These are phyloP conservation scores for Trametes cingulata DNA, from an alignment of 768 basidiomycete species.

Conservation along the genomic window DNA sequence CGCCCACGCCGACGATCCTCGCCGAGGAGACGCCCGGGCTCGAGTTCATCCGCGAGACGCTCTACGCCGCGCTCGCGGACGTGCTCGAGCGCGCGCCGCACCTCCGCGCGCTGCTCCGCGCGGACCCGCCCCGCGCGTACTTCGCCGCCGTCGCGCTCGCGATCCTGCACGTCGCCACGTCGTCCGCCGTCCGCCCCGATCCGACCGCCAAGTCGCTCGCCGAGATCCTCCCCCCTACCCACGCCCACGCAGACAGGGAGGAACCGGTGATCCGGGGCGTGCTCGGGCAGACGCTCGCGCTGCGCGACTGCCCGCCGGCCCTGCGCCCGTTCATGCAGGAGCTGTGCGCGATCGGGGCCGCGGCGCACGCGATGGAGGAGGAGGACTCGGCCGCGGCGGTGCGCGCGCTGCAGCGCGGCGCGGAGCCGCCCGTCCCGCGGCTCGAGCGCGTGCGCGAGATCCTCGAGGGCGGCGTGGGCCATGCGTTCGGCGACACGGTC, in stretches of 20 bases:
- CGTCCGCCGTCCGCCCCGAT: slow-evolving; percentile 49
- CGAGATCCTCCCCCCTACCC: slow-evolving; percentile 8
- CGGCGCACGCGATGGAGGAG: slow-evolving; percentile 27
- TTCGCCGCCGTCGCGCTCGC: slow-evolving; percentile 76
- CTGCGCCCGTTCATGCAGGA: slow-evolving; percentile 64
- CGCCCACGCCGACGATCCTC: slow-evolving; percentile 34
- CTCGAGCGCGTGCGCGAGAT: slow-evolving; percentile 27
- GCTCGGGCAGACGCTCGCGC: slow-evolving; percentile 54
- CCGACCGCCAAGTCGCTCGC: slow-evolving; percentile 14
- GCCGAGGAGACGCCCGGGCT: slow-evolving; percentile 56
- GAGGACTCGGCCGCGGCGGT: slow-evolving; percentile 28
- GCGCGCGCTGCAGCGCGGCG: slow-evolving; percentile 17
- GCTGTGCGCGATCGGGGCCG: slow-evolving; percentile 29
- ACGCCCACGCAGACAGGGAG: slow-evolving; percentile 39
- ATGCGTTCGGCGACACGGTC: slow-evolving; percentile 9
- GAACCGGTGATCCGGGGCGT: slow-evolving; percentile 44
- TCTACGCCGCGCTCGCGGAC: slow-evolving; percentile 80
- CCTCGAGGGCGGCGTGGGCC: slow-evolving; percentile 28
- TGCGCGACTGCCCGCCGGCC: slow-evolving; percentile 59
- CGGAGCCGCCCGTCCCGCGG: slow-evolving; percentile 22
- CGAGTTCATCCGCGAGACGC: slow-evolving; percentile 80
- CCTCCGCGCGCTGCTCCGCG: slow-evolving; percentile 55
- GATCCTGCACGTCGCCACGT: slow-evolving; percentile 65
- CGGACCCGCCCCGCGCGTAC: slow-evolving; percentile 73
- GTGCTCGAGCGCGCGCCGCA: slow-evolving; percentile 56